Evolutionary conservation across 371 early-diverging fungal genomes (phyloP).

Genomic region (Actinomortierella ambigua): DNA sequence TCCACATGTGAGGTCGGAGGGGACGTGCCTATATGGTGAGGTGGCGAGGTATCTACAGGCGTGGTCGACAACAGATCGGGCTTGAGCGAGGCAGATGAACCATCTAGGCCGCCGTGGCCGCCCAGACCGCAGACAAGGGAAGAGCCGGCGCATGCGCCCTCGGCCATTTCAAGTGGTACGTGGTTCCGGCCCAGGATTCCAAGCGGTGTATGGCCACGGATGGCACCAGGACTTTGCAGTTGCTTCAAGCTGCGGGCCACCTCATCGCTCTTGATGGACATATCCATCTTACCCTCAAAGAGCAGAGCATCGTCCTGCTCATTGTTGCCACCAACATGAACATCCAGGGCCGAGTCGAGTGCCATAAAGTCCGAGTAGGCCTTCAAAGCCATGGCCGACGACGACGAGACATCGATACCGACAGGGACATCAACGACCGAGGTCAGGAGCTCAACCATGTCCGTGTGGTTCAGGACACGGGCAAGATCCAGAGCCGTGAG

Average conservation of each 20-base stretch:
- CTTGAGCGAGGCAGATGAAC: background rate
- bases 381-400: constrained; percentile 1
- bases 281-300: background rate
- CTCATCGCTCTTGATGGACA: constrained; percentile 13
- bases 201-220: constrained; percentile 23
- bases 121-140: background rate
- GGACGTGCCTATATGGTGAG: too few relatives aligned
- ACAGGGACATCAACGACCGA: background rate
- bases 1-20: too few relatives aligned
- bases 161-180: constrained; percentile 5
- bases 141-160: background rate
- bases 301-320: background rate
- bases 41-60: too few relatives aligned
- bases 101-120: constrained; percentile 25
- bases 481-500: constrained; percentile 31
- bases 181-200: constrained; percentile 20
- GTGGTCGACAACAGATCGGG: too few relatives aligned
- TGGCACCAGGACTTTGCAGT: constrained; percentile 37
- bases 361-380: constrained; percentile 15
- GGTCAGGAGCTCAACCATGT: constrained; percentile 24
- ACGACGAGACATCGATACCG: background rate
- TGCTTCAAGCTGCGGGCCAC: constrained; percentile 20
- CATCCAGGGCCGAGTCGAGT: constrained; percentile 8
- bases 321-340: background rate
- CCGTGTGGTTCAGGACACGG: constrained; percentile 15